A percentile compares a stretch with the other conserved stretches of the same genome.
Evolutionary conservation across 345 rosid genomes (phyloP).

Genomic region (Salix purpurea): DNA sequence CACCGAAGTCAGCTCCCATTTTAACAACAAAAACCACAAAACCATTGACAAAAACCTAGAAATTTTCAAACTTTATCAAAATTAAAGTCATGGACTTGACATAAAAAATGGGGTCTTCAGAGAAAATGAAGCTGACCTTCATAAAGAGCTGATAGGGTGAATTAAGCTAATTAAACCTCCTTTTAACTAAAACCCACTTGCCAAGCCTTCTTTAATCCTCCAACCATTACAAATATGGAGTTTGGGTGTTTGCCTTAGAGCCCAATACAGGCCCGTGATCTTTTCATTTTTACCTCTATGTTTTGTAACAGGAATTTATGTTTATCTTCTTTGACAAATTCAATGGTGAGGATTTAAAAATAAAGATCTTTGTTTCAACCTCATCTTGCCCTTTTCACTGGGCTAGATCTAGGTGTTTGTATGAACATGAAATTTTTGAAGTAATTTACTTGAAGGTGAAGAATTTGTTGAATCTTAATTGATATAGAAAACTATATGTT

Average conservation of each 20-base stretch:
- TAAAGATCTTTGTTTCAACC: too few relatives aligned
- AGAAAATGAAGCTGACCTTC: not conserved
- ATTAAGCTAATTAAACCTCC: not conserved
- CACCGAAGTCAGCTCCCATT: not conserved
- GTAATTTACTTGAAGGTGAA: too few relatives aligned
- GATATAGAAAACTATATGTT: too few relatives aligned
- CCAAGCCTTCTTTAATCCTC: not conserved
- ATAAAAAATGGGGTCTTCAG: not conserved
- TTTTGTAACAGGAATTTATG: too few relatives aligned
- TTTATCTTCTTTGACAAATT: not conserved
- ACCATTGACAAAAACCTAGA: not conserved
- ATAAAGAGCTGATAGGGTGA: not conserved
- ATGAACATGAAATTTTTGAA: too few relatives aligned
- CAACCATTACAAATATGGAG: not conserved
- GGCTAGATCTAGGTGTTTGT: too few relatives aligned
- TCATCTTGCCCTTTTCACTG: too few relatives aligned
- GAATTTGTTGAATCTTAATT: too few relatives aligned
- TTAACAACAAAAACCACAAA: not conserved
- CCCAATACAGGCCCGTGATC: not conserved
- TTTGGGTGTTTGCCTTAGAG: not conserved
- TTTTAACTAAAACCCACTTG: not conserved
- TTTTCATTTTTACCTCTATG: not conserved
- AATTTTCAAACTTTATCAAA: not conserved
- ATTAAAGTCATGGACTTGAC: not conserved
- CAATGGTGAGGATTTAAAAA: not conserved